Percentiles rank a stretch among this genome's conserved stretches.
These are phyloP conservation scores for Globisporangium cederbergense DNA, from an alignment of 352 stramenopile genomes.

Conservation along the genomic window DNA sequence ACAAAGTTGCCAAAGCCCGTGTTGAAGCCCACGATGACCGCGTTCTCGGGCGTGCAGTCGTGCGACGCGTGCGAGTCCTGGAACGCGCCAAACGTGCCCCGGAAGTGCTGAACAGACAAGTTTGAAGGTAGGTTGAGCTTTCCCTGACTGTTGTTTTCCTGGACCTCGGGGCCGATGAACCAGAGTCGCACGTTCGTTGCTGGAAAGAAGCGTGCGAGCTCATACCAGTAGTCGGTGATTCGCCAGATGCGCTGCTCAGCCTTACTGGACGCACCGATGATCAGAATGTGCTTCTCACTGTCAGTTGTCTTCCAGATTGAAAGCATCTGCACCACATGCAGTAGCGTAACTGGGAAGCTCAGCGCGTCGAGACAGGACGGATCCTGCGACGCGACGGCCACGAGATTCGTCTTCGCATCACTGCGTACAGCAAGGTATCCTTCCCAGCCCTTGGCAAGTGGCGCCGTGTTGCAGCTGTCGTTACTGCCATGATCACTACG, in stretches of 20 bases:
- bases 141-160: slow-evolving; percentile 11
- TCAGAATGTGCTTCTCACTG: slow-evolving; percentile 31
- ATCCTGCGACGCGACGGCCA: slow-evolving; percentile 38
- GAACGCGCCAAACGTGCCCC: slow-evolving; percentile 54
- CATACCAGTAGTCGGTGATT: slow-evolving; percentile 68
- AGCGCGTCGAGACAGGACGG: slow-evolving; percentile 75
- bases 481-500: too few relatives aligned
- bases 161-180: slow-evolving; percentile 65
- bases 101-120: slow-evolving; percentile 32
- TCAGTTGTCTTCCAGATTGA: slow-evolving; percentile 16
- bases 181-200: slow-evolving; percentile 34
- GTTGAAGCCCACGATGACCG: slow-evolving; percentile 67
- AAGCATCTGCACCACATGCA: slow-evolving; percentile 39
- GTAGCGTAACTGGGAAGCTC: slow-evolving; percentile 67
- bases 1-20: slow-evolving; percentile 81
- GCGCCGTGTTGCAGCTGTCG: too few relatives aligned
- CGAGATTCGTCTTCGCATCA: slow-evolving; percentile 21
- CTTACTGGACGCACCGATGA: slow-evolving; percentile 60
- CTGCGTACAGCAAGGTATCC: slow-evolving; percentile 41
- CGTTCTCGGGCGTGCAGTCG: slow-evolving; percentile 34
- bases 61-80: slow-evolving; percentile 26
- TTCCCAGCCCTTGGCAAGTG: slow-evolving; percentile 36
- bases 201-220: slow-evolving; percentile 41
- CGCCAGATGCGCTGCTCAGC: slow-evolving; percentile 67
- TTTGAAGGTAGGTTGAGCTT: slow-evolving; percentile 18